phyloP scores from a whole-genome alignment of 2,329 filamentous ascomycete genomes.

The Apiospora phragmitis region DNA sequence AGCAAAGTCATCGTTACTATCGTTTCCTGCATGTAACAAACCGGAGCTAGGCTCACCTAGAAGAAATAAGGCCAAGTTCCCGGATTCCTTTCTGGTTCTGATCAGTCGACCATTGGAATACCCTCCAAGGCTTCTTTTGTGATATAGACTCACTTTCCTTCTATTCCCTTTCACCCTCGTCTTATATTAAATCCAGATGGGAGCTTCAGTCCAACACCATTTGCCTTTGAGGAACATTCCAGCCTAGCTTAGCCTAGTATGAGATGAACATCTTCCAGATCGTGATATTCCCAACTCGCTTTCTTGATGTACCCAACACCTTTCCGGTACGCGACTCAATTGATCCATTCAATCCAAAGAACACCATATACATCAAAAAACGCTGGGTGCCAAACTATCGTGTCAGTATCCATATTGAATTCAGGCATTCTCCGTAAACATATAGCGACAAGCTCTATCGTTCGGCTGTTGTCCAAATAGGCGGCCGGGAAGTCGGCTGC shows the following conservation, averaged over 20 bases:
- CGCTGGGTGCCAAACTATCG: neutral
- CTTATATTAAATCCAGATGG: too few relatives aligned
- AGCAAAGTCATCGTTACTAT: too few relatives aligned
- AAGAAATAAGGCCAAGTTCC: too few relatives aligned
- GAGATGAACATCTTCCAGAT: neutral
- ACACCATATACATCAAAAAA: neutral
- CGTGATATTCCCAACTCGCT: neutral
- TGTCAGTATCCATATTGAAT: neutral
- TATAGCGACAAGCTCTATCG: neutral
- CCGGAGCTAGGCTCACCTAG: too few relatives aligned
- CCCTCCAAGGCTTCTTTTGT: too few relatives aligned
- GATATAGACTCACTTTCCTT: too few relatives aligned
- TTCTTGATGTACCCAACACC: neutral
- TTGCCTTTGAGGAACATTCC: too few relatives aligned
- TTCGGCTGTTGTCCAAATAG: neutral
- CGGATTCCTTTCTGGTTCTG: too few relatives aligned
- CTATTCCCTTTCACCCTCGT: too few relatives aligned
- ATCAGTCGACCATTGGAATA: too few relatives aligned
- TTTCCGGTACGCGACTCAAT: constrained; percentile 10
- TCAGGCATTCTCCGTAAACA: neutral
- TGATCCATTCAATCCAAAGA: constrained; percentile 8
- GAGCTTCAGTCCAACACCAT: too few relatives aligned
- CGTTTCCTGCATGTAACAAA: too few relatives aligned
- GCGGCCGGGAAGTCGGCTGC: neutral
- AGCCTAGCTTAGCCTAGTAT: neutral